Evolutionary conservation across 305 asterid genomes (phyloP).

Genomic region (Fraxinus sp.): DNA sequence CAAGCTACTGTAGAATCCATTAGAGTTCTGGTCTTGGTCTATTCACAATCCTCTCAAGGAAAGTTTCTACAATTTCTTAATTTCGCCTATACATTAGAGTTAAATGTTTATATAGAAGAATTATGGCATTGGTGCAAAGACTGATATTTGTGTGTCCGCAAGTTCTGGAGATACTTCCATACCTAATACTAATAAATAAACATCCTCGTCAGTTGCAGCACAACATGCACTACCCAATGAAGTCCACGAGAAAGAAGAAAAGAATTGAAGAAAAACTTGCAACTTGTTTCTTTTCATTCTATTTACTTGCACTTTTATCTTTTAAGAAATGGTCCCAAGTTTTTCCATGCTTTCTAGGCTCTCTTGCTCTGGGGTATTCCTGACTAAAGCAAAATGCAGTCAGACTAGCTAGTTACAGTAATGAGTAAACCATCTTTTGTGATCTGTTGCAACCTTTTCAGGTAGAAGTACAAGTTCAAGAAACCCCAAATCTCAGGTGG

Average conservation of each 20-base stretch:
- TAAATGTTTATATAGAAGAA: background rate
- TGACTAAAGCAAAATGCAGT: background rate
- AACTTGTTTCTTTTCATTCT: background rate
- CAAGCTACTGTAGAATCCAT: background rate
- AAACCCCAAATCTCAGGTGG: background rate
- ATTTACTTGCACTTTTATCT: background rate
- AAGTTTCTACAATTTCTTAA: background rate
- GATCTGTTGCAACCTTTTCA: background rate
- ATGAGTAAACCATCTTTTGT: background rate
- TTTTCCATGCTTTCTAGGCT: background rate
- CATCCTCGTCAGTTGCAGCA: background rate
- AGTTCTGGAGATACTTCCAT: background rate
- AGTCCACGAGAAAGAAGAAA: background rate
- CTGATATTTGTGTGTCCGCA: background rate
- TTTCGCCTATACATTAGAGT: background rate
- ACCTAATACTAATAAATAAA: background rate
- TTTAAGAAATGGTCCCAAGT: background rate
- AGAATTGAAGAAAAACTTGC: background rate
- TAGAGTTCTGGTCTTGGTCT: background rate
- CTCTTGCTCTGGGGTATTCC: background rate
- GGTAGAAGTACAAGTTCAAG: background rate
- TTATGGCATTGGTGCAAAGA: background rate
- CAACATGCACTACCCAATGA: background rate
- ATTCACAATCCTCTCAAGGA: background rate
- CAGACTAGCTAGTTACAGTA: background rate